Base-by-base conservation (phyloP, 2,329 filamentous ascomycete species). In the Fusarium vanettenii region DNA sequence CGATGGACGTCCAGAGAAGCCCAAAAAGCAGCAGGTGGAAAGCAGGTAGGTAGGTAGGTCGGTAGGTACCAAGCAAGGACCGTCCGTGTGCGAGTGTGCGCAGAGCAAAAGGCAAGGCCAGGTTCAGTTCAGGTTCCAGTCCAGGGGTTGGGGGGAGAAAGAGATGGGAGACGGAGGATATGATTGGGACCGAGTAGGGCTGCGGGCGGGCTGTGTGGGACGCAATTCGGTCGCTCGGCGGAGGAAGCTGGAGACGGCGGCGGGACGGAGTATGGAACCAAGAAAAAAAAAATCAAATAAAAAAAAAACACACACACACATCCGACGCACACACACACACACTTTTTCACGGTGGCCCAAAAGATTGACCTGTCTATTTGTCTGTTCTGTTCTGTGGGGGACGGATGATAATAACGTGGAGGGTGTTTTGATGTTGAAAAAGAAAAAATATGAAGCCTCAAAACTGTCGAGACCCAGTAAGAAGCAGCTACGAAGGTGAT, bases 141-240 rank as follows among this genome's bases (percentile, higher is more conserved):
- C 61, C 55, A 75, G 72, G 72, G 72, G 72, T 59, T 74, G 67
- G 56, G 72, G 69, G 18, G 27, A 52, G 27, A 52, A 31, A 71
- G 65, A 71, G 71, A 72, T 74, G 67, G 60, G 62, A 69, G 56
- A 66, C 65, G 60, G 52, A 45, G 65, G 41, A 41, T 70, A 64
- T 78, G 76, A 78, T 78, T 78, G 76, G 76, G 69, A 60, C 71
- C 66, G 71, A 65, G 60, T 77, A 78, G 76, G 76, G 76, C 74
- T 78, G 68, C 70, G 63, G 63, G 64, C 66, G 62, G 72, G 68
- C 59, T 75, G 60, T 70, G 76, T 77, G 75, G 75, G 75, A 78
- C 76, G 60, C 65, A 66, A 65, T 67, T 76, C 73, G 67, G 64
- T 65, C 69, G 57, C 61, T 76, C 73, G 61, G 73, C 62, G 64